Conservation (phyloP, 1,139 yeast species). For the Geotrichum restrictum region DNA sequence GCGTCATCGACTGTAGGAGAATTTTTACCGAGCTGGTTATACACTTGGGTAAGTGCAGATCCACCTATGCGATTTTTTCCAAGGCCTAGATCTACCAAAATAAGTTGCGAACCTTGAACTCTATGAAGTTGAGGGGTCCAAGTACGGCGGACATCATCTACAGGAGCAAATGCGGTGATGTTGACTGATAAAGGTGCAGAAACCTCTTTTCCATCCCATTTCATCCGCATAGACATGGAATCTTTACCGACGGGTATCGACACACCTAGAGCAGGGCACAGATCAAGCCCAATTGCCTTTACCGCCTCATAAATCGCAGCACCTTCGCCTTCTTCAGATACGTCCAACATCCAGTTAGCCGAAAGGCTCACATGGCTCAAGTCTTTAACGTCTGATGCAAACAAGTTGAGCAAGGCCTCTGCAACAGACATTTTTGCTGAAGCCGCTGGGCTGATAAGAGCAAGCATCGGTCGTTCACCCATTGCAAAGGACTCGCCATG, state of each 20-base stretch:
- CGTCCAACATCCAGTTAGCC: slow-evolving; percentile 99
- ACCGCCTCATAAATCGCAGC: slow-evolving; percentile 94
- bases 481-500: slow-evolving; percentile 97
- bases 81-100: slow-evolving; percentile 78
- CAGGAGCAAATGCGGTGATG: slow-evolving; percentile 89
- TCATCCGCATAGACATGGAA: slow-evolving; percentile 99
- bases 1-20: slow-evolving; percentile 82
- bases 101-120: slow-evolving; percentile 52
- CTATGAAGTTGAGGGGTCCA: slow-evolving; percentile 87
- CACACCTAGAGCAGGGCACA: slow-evolving; percentile 89
- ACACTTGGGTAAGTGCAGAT: slow-evolving; percentile 92
- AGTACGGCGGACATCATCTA: slow-evolving; percentile 74
- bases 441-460: slow-evolving; percentile 82
- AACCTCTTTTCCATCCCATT: slow-evolving; percentile 80
- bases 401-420: slow-evolving; percentile 81
- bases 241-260: slow-evolving; percentile 98
- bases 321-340: slow-evolving; percentile 93
- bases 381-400: slow-evolving; percentile 83
- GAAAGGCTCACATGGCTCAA: slow-evolving; percentile 77
- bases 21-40: slow-evolving; percentile 73
- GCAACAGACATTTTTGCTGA: slow-evolving; percentile 96
- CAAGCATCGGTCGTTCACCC: slow-evolving; percentile 94
- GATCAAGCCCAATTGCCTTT: slow-evolving; percentile 88
- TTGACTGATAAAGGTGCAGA: slow-evolving; percentile 92
- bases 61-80: slow-evolving; percentile 67